Base-by-base conservation (phyloP, 805 yeast species). In the Ogataea paradorogensis region DNA sequence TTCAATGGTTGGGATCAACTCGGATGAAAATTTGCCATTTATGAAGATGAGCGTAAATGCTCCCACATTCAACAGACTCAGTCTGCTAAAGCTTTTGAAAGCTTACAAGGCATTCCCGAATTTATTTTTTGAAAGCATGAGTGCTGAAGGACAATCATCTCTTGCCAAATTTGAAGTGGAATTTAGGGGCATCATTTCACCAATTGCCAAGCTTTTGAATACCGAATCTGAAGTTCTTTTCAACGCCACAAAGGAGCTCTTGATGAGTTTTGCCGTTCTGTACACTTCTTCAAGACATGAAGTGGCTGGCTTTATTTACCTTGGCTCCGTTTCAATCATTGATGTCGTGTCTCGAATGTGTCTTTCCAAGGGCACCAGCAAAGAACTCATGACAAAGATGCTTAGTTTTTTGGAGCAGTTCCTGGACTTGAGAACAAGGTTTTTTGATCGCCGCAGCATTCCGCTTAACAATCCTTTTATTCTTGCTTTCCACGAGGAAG, bases 371-470 rank as follows among this genome's bases (percentile, higher is more conserved):
- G 61, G 45, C 27, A 40, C 55, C 11, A 24, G 33, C 7, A 49
- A 37, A 32, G 27, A 35, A 9, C 47, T 50, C 14, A 45, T 58
- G 13, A 69, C 68, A 13, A 56, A 60, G 23, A 38, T 68, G 5
- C 46, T 74, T 36, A 69, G 63, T 35, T 59, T 71, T 18, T 50
- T 72, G 23, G 63, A 65, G 5, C 60, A 63, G 29, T 63, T 67
- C 34, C 43, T 76, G 38, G 69, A 71, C 29, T 40, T 41, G 15
- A 43, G 58, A 54, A 61, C 36, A 54, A 74, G 33, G 11, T 45
- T 48, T 30, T 13, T 41, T n/a, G 48, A 51, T 34, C 25, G 20
- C 13, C 2, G 37, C 14, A 25, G 15, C n/a, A 27, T 35, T 13
- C 18, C 16, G 3, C 29, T 24, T 5, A 27, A 42, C 8, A 22